Conservation (phyloP, 2,329 filamentous ascomycete genomes). For the Venturia carpophila region DNA sequence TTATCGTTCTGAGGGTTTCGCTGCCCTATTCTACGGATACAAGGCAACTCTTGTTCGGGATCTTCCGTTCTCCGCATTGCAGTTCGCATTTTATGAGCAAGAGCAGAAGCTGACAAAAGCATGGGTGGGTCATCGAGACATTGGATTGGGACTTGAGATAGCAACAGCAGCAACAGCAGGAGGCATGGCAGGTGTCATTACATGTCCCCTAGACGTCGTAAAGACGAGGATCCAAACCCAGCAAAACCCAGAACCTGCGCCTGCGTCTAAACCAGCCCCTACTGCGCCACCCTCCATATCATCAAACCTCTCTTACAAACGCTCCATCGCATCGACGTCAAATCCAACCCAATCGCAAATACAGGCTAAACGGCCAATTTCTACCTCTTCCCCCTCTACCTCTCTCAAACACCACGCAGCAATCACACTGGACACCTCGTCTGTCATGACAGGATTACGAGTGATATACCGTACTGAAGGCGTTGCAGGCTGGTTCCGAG, state of each 20-base stretch:
- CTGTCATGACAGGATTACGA: conserved; percentile 72
- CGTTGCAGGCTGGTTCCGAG: conserved; percentile 82
- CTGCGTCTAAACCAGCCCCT: conserved; percentile 10
- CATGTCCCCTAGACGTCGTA: conserved; percentile 92
- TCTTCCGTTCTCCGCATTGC: conserved; percentile 87
- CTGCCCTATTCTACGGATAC: conserved; percentile 91
- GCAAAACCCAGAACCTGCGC: conserved; percentile 46
- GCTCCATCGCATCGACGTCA: not conserved
- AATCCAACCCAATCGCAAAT: conserved; percentile 25
- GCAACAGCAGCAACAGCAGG: conserved; percentile 83
- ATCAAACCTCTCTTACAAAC: not conserved
- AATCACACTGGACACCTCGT: conserved; percentile 77
- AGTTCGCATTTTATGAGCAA: conserved; percentile 98
- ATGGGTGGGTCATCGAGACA: conserved; percentile 62
- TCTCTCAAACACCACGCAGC: conserved; percentile 72
- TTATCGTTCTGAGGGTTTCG: conserved; percentile 68
- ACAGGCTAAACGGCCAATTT: conserved; percentile 59
- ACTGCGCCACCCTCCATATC: not conserved
- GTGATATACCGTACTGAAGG: conserved; percentile 90
- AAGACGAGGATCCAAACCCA: conserved; percentile 97
- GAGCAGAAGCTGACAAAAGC: conserved; percentile 73
- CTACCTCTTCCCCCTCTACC: conserved; percentile 81
- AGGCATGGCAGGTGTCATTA: conserved; percentile 86
- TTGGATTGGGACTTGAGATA: conserved; percentile 78
- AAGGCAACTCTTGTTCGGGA: conserved; percentile 92